phyloP scores from a whole-genome alignment of 2,329 filamentous ascomycete species.

The Huntiella bhutanensis region DNA sequence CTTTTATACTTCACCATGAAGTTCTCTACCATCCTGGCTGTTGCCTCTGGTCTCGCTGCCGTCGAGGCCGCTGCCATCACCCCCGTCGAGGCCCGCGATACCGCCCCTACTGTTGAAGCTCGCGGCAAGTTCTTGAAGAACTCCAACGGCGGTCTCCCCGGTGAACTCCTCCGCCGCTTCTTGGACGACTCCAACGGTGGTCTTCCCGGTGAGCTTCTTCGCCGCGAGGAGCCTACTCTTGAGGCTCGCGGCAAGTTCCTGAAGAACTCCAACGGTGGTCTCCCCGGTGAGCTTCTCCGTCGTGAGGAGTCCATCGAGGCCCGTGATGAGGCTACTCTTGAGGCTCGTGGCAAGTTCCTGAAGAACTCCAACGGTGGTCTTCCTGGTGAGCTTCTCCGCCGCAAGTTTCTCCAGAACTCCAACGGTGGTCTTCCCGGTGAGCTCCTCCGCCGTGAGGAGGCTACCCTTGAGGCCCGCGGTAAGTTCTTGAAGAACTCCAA shows the following conservation, averaged over 20 bases:
- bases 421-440: neutral
- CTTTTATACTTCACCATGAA: neutral
- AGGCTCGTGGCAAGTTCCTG: neutral
- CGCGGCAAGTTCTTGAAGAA: neutral
- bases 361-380: too few species aligned
- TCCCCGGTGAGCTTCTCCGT: neutral
- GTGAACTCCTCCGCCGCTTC: neutral
- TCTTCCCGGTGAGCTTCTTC: too few species aligned
- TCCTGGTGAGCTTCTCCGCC: neutral
- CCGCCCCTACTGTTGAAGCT: neutral
- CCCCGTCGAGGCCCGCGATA: neutral
- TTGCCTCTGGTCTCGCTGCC: neutral
- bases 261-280: neutral
- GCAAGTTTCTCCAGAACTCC: neutral
- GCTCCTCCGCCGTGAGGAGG: neutral
- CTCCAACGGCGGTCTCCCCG: neutral
- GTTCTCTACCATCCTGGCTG: neutral
- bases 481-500: too few species aligned
- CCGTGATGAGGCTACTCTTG: too few species aligned
- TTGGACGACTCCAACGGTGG: neutral
- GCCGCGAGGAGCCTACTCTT: too few species aligned
- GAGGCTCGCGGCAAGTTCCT: neutral
- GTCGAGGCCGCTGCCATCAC: neutral
- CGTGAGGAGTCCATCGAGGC: neutral
- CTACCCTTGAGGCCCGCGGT: neutral